Base-by-base conservation (phyloP, 805 yeast species). In the Nakazawaea ernobii region DNA sequence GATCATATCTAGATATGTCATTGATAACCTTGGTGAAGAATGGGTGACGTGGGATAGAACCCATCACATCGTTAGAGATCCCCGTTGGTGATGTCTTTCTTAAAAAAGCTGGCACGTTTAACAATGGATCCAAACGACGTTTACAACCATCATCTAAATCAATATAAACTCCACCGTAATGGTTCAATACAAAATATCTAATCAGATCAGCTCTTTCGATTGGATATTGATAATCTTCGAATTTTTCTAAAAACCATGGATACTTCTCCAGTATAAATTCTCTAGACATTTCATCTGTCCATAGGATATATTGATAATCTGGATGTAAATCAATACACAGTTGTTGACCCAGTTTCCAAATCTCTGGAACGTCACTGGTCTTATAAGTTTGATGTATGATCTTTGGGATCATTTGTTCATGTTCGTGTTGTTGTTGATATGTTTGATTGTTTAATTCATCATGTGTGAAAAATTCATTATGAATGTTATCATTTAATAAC, bases 371-470 rank as follows among this genome's bases (percentile, higher is more conserved):
- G 17, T 82, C 75, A 11, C 69, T 74, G 17, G 87, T 85, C 61
- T 86, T 90, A 66, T 91, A 91, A 11, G 97, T 91, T 64, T 91
- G 97, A 61, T 91, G 97, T 47, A 91, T 89, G 61, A 90, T 89
- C 59, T 85, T 86, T 35, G 97, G 97, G 40, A 90, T 88, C 35
- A 84, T 61, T 50, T 74, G 74, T 8, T 81, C 80, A 49, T 68
- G n/a, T n/a, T n/a, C n/a, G n/a, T n/a, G n/a, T n/a, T n/a, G n/a
- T 68, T 15, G 64, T 66, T 17, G 68, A 59, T 28, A 6, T 65
- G 2, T n/a, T n/a, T n/a, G n/a, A n/a, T 83, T 83, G 54, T 82
- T 79, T 42, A 86, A 59, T 50, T 88, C 95, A 11, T 70, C 68
- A 43, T 80, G 80, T 13, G 77, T 60, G 24, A 87, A 67, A 1